Conservation (phyloP, 1,284 basidiomycete species). For the Phylloporus sp. region DNA sequence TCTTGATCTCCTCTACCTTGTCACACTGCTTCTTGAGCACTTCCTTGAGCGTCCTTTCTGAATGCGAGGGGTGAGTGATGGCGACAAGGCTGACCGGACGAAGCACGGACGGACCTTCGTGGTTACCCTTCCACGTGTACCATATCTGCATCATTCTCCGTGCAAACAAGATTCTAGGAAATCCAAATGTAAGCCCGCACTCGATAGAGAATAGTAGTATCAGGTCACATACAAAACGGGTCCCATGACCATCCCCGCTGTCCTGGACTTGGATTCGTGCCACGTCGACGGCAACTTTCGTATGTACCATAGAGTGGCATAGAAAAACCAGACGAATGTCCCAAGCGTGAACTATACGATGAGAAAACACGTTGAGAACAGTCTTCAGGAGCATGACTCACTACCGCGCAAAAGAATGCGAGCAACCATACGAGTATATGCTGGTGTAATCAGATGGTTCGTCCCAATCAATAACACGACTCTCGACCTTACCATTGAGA, state of each 20-base stretch:
- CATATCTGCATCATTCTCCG: slow-evolving; percentile 86
- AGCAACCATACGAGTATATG: slow-evolving; percentile 73
- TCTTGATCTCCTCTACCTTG: slow-evolving; percentile 96
- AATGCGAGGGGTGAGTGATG: background rate
- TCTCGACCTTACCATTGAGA: slow-evolving; percentile 54
- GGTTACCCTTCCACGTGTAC: slow-evolving; percentile 85
- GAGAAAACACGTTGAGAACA: slow-evolving; percentile 6
- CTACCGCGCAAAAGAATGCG: slow-evolving; percentile 73
- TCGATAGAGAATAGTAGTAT: slow-evolving; percentile 4
- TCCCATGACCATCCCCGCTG: slow-evolving; percentile 70
- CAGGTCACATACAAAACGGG: slow-evolving; percentile 77
- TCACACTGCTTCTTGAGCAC: slow-evolving; percentile 83
- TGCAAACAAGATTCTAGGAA: slow-evolving; percentile 78
- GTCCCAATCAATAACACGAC: slow-evolving; percentile 15
- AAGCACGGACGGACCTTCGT: slow-evolving; percentile 72
- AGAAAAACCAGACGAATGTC: slow-evolving; percentile 83
- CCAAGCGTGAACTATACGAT: slow-evolving; percentile 82
- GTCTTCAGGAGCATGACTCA: slow-evolving; percentile 43
- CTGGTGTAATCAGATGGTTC: slow-evolving; percentile 48
- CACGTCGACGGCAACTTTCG: slow-evolving; percentile 59
- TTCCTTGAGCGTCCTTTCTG: slow-evolving; percentile 82
- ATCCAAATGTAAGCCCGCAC: slow-evolving; percentile 11
- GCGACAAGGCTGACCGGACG: background rate
- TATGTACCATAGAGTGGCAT: slow-evolving; percentile 85
- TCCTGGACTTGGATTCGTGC: slow-evolving; percentile 51